Conservation (phyloP, 169 alveolate species). For the Besnoitia besnoiti region DNA sequence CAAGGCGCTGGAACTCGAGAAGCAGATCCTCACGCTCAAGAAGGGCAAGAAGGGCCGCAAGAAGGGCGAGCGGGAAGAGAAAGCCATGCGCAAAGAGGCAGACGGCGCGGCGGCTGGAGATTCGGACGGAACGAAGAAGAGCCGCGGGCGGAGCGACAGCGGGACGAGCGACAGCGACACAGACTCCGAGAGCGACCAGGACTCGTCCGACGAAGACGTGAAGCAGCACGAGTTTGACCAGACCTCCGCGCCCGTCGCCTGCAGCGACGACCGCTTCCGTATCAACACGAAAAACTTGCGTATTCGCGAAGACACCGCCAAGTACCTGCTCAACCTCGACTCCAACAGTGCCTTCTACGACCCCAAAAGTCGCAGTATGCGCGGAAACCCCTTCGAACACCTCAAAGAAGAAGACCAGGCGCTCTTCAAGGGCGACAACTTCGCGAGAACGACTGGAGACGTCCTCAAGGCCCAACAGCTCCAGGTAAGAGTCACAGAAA, state of each 20-base stretch:
- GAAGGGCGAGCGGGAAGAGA: not conserved
- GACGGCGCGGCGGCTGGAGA: not conserved
- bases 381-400: slow-evolving; percentile 89
- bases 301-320: slow-evolving; percentile 97
- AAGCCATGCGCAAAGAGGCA: not conserved
- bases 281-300: slow-evolving; percentile 92
- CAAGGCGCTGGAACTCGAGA: slow-evolving; percentile 78
- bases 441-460: slow-evolving; percentile 82
- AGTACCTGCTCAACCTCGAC: slow-evolving; percentile 93
- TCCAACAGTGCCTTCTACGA: slow-evolving; percentile 95
- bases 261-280: slow-evolving; percentile 83
- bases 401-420: slow-evolving; percentile 74
- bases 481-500: too few species aligned
- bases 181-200: slow-evolving; percentile 41
- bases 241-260: slow-evolving; percentile 76
- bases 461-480: slow-evolving; percentile 79
- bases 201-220: slow-evolving; percentile 76
- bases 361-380: slow-evolving; percentile 94
- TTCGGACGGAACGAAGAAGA: not conserved
- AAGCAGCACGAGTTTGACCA: slow-evolving; percentile 66
- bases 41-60: not conserved
- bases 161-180: slow-evolving; percentile 61
- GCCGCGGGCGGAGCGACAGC: not conserved
- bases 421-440: slow-evolving; percentile 90
- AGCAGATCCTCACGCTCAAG: not conserved